Base-by-base conservation (phyloP, 345 rosid genomes). In the Gossypium arboreum region DNA sequence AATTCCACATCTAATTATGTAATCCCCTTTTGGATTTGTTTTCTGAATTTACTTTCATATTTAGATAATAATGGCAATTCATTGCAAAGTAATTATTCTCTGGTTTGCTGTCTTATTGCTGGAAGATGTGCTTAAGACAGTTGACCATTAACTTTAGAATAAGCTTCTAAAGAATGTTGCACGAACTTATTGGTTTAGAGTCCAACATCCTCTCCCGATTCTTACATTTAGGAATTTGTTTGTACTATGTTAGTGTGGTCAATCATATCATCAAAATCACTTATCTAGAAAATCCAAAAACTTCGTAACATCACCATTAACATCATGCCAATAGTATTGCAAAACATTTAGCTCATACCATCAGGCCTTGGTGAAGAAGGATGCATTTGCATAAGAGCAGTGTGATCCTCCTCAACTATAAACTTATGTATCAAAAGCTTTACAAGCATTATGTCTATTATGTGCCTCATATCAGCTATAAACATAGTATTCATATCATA, bases 31-130 rank as follows among this genome's bases (percentile, higher is more conserved):
- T 17, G n/a, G 11, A 44, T 44, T 66, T 70, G 60, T 70, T 54
- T 68, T 61, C 20, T 61, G 67, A 62, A 34, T 62, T 29, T 29
- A 62, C 17, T 7, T 62, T 29, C 3, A 18, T 55, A 54, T 54
- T 56, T 56, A n/a, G 12, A 62, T 62, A 62, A 16, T 34, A 34
- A 62, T 62, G 47, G 52, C 20, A 66, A 20, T 66, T 44, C 15
- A 43, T 64, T 64, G 4, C 69, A 41, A 41, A 16, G 48, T 64
- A n/a, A 11, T 43, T 64, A n/a, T 64, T 64, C 69, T 65, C 47
- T 63, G 67, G 3, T 61, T 29, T 18, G 5, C 44, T 0, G 29
- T 29, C 15, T 61, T 1, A 4, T 29, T 29, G 20, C 44, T 15
- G 41, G 66, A 61, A 25, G 41, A 24, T 61, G 66, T 61, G 20